phyloP scores from a whole-genome alignment of 306 rosid species.

The Citrullus colocynthis region DNA sequence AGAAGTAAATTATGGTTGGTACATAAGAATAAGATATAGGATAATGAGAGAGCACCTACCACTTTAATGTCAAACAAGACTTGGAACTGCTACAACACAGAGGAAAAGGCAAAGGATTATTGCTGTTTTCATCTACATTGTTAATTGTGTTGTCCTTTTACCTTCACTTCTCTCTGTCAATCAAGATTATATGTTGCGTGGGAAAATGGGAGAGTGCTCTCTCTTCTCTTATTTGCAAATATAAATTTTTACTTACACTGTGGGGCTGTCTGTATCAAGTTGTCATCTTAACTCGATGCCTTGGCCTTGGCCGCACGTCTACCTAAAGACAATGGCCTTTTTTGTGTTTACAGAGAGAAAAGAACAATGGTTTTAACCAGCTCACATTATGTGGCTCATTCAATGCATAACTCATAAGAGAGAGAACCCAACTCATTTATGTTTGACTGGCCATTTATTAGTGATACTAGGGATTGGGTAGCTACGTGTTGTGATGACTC shows the following conservation, averaged over 20 bases:
- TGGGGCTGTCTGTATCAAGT: background rate
- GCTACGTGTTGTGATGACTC: background rate
- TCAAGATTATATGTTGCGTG: slow-evolving; percentile 2
- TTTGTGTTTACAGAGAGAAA: background rate
- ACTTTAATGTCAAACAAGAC: background rate
- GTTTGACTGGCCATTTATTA: background rate
- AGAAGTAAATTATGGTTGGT: background rate
- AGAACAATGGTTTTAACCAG: background rate
- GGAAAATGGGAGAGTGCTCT: background rate
- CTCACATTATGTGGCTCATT: background rate
- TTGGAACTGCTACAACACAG: background rate
- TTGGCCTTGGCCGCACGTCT: background rate
- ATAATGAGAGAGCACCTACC: background rate
- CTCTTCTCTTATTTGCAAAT: background rate
- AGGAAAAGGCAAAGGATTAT: background rate
- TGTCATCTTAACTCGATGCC: slow-evolving; percentile 1
- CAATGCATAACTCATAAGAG: background rate
- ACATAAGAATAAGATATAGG: background rate
- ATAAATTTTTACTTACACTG: background rate
- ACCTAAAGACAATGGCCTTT: background rate
- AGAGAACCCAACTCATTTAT: background rate
- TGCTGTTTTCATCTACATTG: background rate
- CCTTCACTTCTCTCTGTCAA: background rate
- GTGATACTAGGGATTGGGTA: background rate
- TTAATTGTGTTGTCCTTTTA: slow-evolving; percentile 5